Conservation (phyloP, 352 stramenopile species). For the Blastocystis sp. region DNA sequence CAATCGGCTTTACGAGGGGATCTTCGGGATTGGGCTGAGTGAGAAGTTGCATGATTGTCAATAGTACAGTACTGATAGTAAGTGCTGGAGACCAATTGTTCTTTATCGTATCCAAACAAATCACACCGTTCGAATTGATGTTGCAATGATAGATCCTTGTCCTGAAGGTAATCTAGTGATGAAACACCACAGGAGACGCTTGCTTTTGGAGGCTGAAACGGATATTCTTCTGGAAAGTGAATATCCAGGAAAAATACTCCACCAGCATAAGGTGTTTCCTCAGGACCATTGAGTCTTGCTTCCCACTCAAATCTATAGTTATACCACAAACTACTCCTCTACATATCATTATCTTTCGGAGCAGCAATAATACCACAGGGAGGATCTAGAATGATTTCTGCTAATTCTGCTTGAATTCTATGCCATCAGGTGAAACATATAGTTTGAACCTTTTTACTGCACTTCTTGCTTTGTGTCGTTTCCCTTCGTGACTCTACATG, state of each 20-base stretch:
- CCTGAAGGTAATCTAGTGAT: slow-evolving; percentile 70
- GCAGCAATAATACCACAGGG: slow-evolving; percentile 52
- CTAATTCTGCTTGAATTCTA: slow-evolving; percentile 61
- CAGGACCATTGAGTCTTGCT: slow-evolving; percentile 84
- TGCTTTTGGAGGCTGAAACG: slow-evolving; percentile 88
- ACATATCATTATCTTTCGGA: slow-evolving; percentile 57
- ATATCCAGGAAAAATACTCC: slow-evolving; percentile 94
- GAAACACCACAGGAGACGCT: not conserved
- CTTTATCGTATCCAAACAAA: slow-evolving; percentile 94
- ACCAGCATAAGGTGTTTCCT: slow-evolving; percentile 87
- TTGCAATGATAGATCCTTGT: slow-evolving; percentile 94
- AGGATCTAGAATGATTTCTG: slow-evolving; percentile 44
- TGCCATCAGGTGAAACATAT: no score
- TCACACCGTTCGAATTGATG: slow-evolving; percentile 91
- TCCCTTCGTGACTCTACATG: slow-evolving; percentile 1
- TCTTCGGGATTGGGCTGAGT: slow-evolving; percentile 77
- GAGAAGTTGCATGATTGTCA: slow-evolving; percentile 82
- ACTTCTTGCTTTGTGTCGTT: not conserved
- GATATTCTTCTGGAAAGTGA: slow-evolving; percentile 89
- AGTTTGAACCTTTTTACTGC: slow-evolving; percentile 9
- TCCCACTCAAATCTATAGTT: slow-evolving; percentile 77
- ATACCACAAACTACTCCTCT: not conserved
- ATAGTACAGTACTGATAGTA: slow-evolving; percentile 81
- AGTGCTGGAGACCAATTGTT: slow-evolving; percentile 90
- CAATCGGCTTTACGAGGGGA: slow-evolving; percentile 64